Evolutionary conservation across 1,284 basidiomycete species (phyloP), one percentile per base, ranked within the genome.

Genomic region (Erythrobasidium hasegawianum): DNA sequence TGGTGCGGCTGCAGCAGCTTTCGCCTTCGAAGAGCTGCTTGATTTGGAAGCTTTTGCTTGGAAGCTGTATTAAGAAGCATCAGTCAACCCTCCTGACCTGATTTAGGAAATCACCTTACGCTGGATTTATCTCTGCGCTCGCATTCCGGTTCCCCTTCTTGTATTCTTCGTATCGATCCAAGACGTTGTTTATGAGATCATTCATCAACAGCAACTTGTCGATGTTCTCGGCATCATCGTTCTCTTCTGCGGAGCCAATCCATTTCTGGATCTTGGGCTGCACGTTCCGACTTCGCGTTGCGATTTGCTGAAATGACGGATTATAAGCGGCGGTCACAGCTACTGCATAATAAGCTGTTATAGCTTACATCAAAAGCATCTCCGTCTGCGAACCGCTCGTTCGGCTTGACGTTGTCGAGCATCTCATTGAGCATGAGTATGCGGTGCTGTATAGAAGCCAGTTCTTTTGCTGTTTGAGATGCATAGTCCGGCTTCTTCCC

Each of bases 231-330:
- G 89, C 83, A 77, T 95, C 91, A 47, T 86, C 85, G 40, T 72
- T 71, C 81, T 81, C 76, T 87, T 81, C 81, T 29, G 81, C 88
- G 0, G 89, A 90, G n/a, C 88, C 89, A 69, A 98, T 90, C 95
- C 95, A 97, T 73, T 94, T 95, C 77, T 98, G 96, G 57, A 98
- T 85, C 78, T 90, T 93, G 0, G 96, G 96, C 64, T 95, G 84
- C 1, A 95, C 94, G 56, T 84, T 84, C 27, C 82, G 82, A 47
- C 97, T 84, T 55, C 96, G 87, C 0, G 83, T 80, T 0, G 94
- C 88, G 8, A 98, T 92, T 87, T 98, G 95, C 87, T 90, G 74
- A 41, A 39, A 24, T 22, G 14, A 13, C 41, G 39, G 18, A 55
- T 13, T 4, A n/a, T n/a, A n/a, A n/a, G 2, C 10, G 27, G n/a